Conservation (phyloP, 441 rosid species). For the Aleurites moluccanus region DNA sequence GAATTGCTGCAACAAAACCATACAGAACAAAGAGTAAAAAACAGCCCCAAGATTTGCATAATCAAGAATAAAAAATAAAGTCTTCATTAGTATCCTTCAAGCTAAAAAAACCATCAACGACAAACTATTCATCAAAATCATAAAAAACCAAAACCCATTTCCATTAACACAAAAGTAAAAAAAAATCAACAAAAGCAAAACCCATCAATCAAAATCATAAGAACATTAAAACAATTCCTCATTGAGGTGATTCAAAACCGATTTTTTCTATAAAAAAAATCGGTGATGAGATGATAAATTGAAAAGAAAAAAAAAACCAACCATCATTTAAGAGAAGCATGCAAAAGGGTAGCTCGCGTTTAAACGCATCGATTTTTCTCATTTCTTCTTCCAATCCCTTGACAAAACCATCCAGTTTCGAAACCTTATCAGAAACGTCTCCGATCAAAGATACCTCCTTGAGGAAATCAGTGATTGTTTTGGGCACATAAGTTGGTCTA, state of each 20-base stretch:
- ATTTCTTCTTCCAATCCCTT: conserved; percentile 72
- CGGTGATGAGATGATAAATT: conserved; percentile 4
- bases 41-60: conserved; percentile 1
- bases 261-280: neutral
- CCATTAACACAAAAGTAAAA: neutral
- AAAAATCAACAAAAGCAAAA: neutral
- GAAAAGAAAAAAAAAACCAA: conserved; percentile 36
- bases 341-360: conserved; percentile 89
- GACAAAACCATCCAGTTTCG: conserved; percentile 51
- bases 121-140: conserved; percentile 12
- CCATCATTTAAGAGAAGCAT: conserved; percentile 78
- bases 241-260: no score
- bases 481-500: conserved; percentile 51
- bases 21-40: neutral
- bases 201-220: conserved; percentile 13
- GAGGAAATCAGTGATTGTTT: conserved; percentile 53
- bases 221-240: conserved; percentile 2
- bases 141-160: neutral
- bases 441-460: conserved; percentile 47
- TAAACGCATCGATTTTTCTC: conserved; percentile 74
- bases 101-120: neutral
- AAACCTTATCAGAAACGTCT: conserved; percentile 39
- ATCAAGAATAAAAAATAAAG: neutral
- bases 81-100: neutral
- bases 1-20: conserved; percentile 57